A percentile compares a stretch with the other conserved stretches of the same genome.
Evolutionary conservation across 192 early-diverging fungal species (phyloP).

Genomic region (Backusella tuberculispora): DNA sequence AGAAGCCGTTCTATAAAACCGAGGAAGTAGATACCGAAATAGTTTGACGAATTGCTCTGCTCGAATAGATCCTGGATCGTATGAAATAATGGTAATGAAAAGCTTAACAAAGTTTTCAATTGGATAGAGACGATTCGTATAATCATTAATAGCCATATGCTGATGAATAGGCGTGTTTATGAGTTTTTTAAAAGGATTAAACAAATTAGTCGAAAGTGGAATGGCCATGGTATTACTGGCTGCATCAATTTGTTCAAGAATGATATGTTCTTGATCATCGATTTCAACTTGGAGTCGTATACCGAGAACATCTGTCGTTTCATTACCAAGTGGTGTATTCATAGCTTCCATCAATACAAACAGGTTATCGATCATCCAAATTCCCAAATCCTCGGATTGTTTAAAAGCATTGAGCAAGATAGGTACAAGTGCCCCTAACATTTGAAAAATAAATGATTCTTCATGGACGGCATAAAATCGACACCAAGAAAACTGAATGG

Average conservation of each 20-base stretch:
- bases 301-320: conserved; percentile 37
- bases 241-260: conserved; percentile 38
- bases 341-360: conserved; percentile 55
- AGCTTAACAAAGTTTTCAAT: conserved; percentile 56
- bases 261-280: conserved; percentile 38
- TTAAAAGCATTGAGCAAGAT: conserved; percentile 46
- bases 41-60: conserved; percentile 62
- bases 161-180: conserved; percentile 24
- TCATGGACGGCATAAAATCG: conserved; percentile 60
- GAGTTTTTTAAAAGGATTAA: conserved; percentile 35
- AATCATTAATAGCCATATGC: conserved; percentile 24
- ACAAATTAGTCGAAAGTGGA: conserved; percentile 37
- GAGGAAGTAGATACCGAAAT: conserved; percentile 42
- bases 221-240: conserved; percentile 35
- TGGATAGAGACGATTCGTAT: conserved; percentile 41
- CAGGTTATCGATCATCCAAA: conserved; percentile 48
- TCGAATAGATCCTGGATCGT: conserved; percentile 55
- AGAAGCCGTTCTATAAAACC: conserved; percentile 35
- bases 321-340: conserved; percentile 28
- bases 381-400: conserved; percentile 41
- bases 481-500: conserved; percentile 52
- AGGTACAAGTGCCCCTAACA: conserved; percentile 54
- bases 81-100: conserved; percentile 60
- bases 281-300: conserved; percentile 40
- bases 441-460: conserved; percentile 62